Evolutionary conservation across 2,329 filamentous ascomycete genomes (phyloP), one percentile per base, ranked within the genome.

Genomic region (Tympanopsis confertula): DNA sequence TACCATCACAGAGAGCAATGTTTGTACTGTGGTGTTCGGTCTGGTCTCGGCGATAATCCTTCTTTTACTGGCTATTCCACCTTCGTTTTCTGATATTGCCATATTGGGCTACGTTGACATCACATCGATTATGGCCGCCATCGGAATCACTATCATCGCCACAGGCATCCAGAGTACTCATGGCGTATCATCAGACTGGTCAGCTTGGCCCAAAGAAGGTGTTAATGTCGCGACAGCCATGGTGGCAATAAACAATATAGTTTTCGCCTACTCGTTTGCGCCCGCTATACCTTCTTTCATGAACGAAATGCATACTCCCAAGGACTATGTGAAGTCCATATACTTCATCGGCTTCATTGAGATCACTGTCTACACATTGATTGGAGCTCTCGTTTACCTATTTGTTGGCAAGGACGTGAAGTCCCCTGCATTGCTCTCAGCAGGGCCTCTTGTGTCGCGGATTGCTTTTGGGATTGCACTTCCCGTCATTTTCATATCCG

Each of bases 401-500:
- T 81, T 68, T 45, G 70, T 67, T 3, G 76, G 77, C 10, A 54
- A 56, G 4, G 52, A 60, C 3, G 74, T 82, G 3, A 53, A 59
- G 12, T 72, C 67, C 4, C 77, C 77, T 1, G 76, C 77, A 0
- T 61, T 82, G 3, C 67, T 71, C 10, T 71, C 69, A 2, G 67
- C 73, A 4, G 61, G 64, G 4, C 56, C 56, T 0, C 41, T 66
- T 0, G 51, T 78, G 12, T 60, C 64, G 4, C 77, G 76, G 41
- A 55, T 79, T 4, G 71, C 73, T 1, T 80, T 71, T 45, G 74
- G 71, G 13, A 56, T 79, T 42, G 75, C 74, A 0, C 56, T 73
- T 1, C 74, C 74, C 1, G 78, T 72, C 3, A 79, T 80, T 43
- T 57, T 79, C 39, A 68, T 80, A 37, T 69, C 74, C 0, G 76